Conservation (phyloP, 371 early-diverging fungal genomes). For the Mortierella sp. region DNA sequence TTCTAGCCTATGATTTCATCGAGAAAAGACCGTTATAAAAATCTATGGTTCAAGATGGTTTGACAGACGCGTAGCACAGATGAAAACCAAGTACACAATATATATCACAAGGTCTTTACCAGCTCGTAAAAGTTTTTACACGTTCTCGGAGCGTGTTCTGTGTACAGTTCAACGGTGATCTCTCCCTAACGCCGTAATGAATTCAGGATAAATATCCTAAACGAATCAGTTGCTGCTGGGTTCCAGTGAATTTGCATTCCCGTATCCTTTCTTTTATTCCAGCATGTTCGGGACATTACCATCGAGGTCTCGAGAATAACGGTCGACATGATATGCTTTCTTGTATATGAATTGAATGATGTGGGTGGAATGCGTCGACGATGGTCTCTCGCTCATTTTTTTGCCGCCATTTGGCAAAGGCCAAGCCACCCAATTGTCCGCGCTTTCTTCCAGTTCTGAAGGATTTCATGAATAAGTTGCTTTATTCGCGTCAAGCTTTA, state of each 20-base stretch:
- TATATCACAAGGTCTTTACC: slow-evolving; percentile 47
- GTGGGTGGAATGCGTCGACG: too few relatives aligned
- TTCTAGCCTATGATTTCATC: slow-evolving; percentile 60
- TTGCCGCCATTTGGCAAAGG: too few relatives aligned
- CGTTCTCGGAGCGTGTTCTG: slow-evolving; percentile 79
- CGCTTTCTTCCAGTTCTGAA: too few relatives aligned
- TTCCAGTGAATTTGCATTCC: neutral
- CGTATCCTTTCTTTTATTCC: neutral
- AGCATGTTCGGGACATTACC: slow-evolving; percentile 29
- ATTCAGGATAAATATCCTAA: neutral
- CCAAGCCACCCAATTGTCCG: too few relatives aligned
- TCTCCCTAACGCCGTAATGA: slow-evolving; percentile 57
- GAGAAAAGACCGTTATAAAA: too few relatives aligned
- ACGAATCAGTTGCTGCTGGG: neutral
- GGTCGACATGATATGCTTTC: slow-evolving; percentile 43
- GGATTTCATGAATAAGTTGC: too few relatives aligned
- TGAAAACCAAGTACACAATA: neutral
- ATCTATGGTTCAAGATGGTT: too few relatives aligned
- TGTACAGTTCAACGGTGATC: slow-evolving; percentile 76
- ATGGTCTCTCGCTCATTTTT: too few relatives aligned
- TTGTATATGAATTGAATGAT: too few relatives aligned
- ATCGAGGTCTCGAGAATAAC: slow-evolving; percentile 74
- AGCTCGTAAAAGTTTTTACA: slow-evolving; percentile 84
- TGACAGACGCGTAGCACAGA: too few relatives aligned
- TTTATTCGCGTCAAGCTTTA: slow-evolving; percentile 29